These are phyloP conservation scores for Linum usitatissimum DNA, from an alignment of 345 rosid genomes.

Conservation along the genomic window DNA sequence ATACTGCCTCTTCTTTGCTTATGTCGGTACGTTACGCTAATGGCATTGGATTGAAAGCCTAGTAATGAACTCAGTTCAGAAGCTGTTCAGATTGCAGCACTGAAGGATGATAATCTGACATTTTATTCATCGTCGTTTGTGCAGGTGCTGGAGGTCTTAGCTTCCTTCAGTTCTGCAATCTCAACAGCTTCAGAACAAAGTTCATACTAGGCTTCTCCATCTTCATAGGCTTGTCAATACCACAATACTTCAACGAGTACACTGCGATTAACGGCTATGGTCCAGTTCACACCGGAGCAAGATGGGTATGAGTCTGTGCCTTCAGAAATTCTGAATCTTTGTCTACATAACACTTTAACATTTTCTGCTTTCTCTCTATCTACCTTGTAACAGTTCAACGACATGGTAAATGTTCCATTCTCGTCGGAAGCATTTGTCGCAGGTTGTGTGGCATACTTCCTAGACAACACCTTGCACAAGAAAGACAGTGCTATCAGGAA, in stretches of 20 bases:
- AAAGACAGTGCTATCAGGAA: conserved; percentile 47
- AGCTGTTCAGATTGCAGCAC: no score
- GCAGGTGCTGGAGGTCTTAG: conserved; percentile 86
- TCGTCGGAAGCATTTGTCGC: conserved; percentile 87
- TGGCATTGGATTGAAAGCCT: no score
- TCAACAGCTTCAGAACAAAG: conserved; percentile 71
- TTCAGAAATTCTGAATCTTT: background rate
- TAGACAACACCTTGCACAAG: conserved; percentile 60
- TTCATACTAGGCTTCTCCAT: conserved; percentile 79
- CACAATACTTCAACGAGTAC: conserved; percentile 88
- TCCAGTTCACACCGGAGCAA: conserved; percentile 63
- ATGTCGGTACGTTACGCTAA: conserved; percentile 51
- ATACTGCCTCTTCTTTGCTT: conserved; percentile 83
- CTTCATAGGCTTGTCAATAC: conserved; percentile 81
- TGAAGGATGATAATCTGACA: no score
- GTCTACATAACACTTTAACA: background rate
- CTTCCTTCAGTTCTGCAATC: conserved; percentile 86
- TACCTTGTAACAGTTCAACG: conserved; percentile 63
- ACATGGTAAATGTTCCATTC: conserved; percentile 79
- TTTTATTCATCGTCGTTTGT: conserved; percentile 1
- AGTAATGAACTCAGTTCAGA: no score
- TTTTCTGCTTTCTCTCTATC: background rate
- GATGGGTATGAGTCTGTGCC: conserved; percentile 65
- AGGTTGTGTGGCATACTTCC: conserved; percentile 63
- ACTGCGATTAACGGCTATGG: conserved; percentile 75